These are phyloP conservation scores for Cetradonia linearis DNA, from an alignment of 495 filamentous ascomycete species.

Conservation along the genomic window DNA sequence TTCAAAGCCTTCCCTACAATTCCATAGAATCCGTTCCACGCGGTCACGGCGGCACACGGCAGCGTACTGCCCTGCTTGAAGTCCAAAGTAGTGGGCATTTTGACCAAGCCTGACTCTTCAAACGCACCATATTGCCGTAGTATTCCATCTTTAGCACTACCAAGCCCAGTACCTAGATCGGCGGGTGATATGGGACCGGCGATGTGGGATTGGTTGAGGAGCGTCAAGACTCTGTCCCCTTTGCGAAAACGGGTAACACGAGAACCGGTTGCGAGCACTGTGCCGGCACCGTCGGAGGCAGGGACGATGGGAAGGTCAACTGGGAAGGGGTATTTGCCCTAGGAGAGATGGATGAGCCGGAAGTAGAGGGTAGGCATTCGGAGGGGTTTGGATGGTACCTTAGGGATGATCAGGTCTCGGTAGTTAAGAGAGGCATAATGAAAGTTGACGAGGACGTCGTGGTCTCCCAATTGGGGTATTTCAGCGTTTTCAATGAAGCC, in stretches of 20 bases:
- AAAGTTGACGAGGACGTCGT: slow-evolving; percentile 67
- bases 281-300: slow-evolving; percentile 69
- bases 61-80: slow-evolving; percentile 57
- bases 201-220: slow-evolving; percentile 73
- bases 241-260: slow-evolving; percentile 56
- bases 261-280: slow-evolving; percentile 56
- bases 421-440: slow-evolving; percentile 72
- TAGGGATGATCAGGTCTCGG: slow-evolving; percentile 68
- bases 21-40: slow-evolving; percentile 77
- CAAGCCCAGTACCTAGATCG: slow-evolving; percentile 47
- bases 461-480: slow-evolving; percentile 53
- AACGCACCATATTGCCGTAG: slow-evolving; percentile 64
- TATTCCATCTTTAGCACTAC: slow-evolving; percentile 60
- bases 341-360: neutral
- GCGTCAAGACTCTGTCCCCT: slow-evolving; percentile 62
- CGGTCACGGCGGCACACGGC: slow-evolving; percentile 63
- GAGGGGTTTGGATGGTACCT: slow-evolving; percentile 31
- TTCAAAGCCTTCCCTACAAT: slow-evolving; percentile 45
- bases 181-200: slow-evolving; percentile 43
- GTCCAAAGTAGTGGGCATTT: slow-evolving; percentile 50
- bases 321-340: slow-evolving; percentile 62
- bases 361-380: neutral
- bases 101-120: slow-evolving; percentile 58
- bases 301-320: slow-evolving; percentile 53
- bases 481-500: slow-evolving; percentile 42